Evolutionary conservation across 768 basidiomycete species (phyloP).

Genomic region (Calvatia gigantea): DNA sequence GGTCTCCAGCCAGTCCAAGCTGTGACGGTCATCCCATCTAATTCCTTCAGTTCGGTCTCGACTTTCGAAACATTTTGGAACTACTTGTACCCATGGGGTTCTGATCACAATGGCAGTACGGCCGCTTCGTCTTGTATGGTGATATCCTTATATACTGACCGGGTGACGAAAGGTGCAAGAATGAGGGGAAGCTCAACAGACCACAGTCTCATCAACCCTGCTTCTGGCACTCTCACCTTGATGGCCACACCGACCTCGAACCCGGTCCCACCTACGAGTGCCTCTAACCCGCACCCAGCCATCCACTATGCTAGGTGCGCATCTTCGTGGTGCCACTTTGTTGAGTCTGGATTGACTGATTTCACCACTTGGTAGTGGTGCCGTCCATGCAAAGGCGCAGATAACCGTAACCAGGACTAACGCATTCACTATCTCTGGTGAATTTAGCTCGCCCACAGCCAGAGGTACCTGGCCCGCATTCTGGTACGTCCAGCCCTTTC

Average conservation of each 20-base stretch:
- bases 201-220: constrained; percentile 35
- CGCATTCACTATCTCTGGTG: constrained; percentile 36
- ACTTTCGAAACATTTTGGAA: constrained; percentile 37
- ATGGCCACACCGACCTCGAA: constrained; percentile 39
- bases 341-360: neutral
- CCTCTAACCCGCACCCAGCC: constrained; percentile 36
- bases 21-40: constrained; percentile 37
- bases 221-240: constrained; percentile 34
- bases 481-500: constrained; percentile 23
- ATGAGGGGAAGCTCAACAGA: constrained; percentile 40
- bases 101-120: constrained; percentile 43
- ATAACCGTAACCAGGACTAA: constrained; percentile 36
- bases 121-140: neutral
- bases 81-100: constrained; percentile 45
- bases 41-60: constrained; percentile 35
- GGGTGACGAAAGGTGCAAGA: constrained; percentile 29
- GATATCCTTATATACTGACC: neutral
- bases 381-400: constrained; percentile 38
- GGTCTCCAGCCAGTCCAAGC: constrained; percentile 15
- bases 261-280: constrained; percentile 34
- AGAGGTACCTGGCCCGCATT: constrained; percentile 43
- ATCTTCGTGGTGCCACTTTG: too few relatives aligned
- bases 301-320: constrained; percentile 38
- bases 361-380: constrained; percentile 23
- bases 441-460: constrained; percentile 39